phyloP scores from a whole-genome alignment of 78 protist genomes.

The Dictyostelium purpureum region DNA sequence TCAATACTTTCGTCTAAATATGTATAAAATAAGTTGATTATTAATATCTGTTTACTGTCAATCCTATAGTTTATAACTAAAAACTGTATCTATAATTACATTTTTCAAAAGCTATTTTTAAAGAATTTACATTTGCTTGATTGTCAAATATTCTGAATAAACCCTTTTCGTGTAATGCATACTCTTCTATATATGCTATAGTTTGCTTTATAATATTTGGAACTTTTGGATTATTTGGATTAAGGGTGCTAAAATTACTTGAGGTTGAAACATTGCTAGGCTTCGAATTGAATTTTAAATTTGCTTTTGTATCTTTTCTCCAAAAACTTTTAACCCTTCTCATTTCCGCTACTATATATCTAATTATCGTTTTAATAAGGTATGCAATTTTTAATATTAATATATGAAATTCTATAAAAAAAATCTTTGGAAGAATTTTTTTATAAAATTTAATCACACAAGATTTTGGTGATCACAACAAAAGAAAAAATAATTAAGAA shows the following conservation, averaged over 20 bases:
- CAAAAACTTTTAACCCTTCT: slow-evolving; percentile 33
- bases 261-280: background rate
- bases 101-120: slow-evolving; percentile 6
- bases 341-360: slow-evolving; percentile 29
- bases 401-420: too few relatives aligned
- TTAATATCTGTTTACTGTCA: background rate
- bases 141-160: slow-evolving; percentile 54
- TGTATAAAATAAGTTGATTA: background rate
- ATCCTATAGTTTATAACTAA: background rate
- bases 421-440: too few relatives aligned
- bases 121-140: background rate
- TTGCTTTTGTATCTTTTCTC: slow-evolving; percentile 37
- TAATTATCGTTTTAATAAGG: background rate
- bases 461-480: too few relatives aligned
- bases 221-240: slow-evolving; percentile 28
- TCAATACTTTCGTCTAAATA: slow-evolving; percentile 1
- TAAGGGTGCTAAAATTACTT: background rate
- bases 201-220: slow-evolving; percentile 10
- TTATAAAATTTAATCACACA: too few relatives aligned
- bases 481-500: too few relatives aligned
- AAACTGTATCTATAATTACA: background rate
- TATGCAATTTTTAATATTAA: slow-evolving; percentile 20
- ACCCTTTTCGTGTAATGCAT: slow-evolving; percentile 20
- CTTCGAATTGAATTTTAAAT: background rate
- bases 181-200: slow-evolving; percentile 22